Evolutionary conservation across 306 rosid genomes (phyloP), one percentile per base, ranked within the genome.

Genomic region (Medicago truncatula): DNA sequence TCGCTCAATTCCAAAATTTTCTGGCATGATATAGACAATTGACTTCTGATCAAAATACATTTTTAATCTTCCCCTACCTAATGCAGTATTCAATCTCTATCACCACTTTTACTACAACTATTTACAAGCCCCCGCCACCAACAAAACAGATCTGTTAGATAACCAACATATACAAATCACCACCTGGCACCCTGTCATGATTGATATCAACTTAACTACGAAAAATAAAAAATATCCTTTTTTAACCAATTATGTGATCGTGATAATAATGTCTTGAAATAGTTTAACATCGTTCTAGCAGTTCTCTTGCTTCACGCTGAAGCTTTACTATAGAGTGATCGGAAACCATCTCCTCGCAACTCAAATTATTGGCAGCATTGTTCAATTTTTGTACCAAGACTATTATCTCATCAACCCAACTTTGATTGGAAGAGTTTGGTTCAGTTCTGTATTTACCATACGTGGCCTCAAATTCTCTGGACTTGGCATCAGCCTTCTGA

Each of bases 381-480:
- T 82, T 74, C 67, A 86, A 72, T 76, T 84, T 83, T 69, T 72
- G 84, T 41, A 90, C 23, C 50, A 88, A 17, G 20, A 57, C 73
- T 40, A 25, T 74, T 67, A 82, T 77, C 40, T 88, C 44, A 13
- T 89, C 83, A 17, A 73, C 61, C 79, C 88, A 85, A 49, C 71
- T 56, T 74, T 75, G 86, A 68, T 62, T 74, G 67, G 71, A 73
- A 39, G 76, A 40, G 49, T 77, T 28, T 73, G 80, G 36, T 65
- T 77, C 84, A 53, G 65, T 81, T 65, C 70, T 78, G 49, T 47
- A 71, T 77, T 86, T 90, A 58, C 98, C 97, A 74, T 88, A 92
- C 23, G 81, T 67, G n/a, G 85, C 87, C 91, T 91, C 98, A 17
- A 94, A 94, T 71, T 94, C 94, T 70, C 79, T 84, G 6, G 98